Conservation (phyloP, 1,139 yeast species). For the Blastobotrys arbuscula region DNA sequence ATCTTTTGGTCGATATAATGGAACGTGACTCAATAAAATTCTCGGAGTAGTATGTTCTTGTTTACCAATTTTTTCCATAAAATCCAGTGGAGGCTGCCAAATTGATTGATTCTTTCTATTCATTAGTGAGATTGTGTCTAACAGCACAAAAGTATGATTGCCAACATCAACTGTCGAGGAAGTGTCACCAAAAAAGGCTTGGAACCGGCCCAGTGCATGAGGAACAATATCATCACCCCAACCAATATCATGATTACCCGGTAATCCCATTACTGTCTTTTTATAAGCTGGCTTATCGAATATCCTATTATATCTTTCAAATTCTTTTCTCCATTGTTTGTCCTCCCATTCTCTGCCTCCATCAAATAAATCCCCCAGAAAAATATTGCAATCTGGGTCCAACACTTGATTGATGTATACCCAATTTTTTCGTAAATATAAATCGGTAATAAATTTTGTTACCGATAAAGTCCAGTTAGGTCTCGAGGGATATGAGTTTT, state of each 20-base stretch:
- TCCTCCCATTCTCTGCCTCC: slow-evolving; percentile 91
- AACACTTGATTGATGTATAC: slow-evolving; percentile 51
- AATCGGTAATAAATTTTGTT: slow-evolving; percentile 50
- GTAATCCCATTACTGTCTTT: slow-evolving; percentile 50
- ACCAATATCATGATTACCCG: slow-evolving; percentile 97
- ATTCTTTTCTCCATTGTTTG: slow-evolving; percentile 67
- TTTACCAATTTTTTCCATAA: slow-evolving; percentile 34
- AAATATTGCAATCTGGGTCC: slow-evolving; percentile 71
- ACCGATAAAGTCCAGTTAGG: slow-evolving; percentile 29
- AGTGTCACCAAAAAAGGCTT: slow-evolving; percentile 64
- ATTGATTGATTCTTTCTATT: slow-evolving; percentile 42
- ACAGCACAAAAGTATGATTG: slow-evolving; percentile 67
- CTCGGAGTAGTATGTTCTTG: slow-evolving; percentile 47
- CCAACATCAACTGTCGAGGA: slow-evolving; percentile 57
- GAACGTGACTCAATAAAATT: slow-evolving; percentile 73
- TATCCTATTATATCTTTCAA: slow-evolving; percentile 55
- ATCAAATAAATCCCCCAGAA: slow-evolving; percentile 88
- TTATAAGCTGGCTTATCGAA: slow-evolving; percentile 48
- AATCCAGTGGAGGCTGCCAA: slow-evolving; percentile 39
- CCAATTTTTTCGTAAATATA: slow-evolving; percentile 76
- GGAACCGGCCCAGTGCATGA: slow-evolving; percentile 55
- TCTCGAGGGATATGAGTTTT: slow-evolving; percentile 50
- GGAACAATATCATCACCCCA: slow-evolving; percentile 64
- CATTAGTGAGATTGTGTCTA: slow-evolving; percentile 80
- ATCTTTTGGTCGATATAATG: slow-evolving; percentile 54